These are phyloP conservation scores for Auxenochlorella pyrenoidosa DNA, from an alignment of 139 green algal genomes.

Conservation along the genomic window DNA sequence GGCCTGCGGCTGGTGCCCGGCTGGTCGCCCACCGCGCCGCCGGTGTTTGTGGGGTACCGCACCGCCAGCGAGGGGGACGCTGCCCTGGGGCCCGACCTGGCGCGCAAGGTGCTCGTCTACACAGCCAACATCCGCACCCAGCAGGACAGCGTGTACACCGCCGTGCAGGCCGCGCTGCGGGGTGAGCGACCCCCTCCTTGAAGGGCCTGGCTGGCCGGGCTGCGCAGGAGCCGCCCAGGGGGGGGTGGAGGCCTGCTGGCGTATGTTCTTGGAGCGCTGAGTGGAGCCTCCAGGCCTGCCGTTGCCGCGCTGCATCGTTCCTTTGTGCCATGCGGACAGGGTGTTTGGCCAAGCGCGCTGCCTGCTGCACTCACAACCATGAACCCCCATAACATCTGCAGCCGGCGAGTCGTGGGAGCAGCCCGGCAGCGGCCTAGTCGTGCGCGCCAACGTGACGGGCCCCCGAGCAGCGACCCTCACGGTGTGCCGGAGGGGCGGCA, in stretches of 20 bases:
- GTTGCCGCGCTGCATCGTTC: too few species aligned
- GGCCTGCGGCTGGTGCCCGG: background rate
- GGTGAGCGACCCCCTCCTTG: too few species aligned
- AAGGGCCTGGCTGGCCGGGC: too few species aligned
- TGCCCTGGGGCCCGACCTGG: background rate
- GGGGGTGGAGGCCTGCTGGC: too few species aligned
- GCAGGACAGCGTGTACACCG: background rate
- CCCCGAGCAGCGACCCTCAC: background rate
- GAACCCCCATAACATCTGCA: background rate
- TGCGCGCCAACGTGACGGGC: background rate
- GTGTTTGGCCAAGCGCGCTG: too few species aligned
- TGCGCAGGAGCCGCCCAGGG: too few species aligned
- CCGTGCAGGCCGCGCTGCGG: background rate
- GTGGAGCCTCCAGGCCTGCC: too few species aligned
- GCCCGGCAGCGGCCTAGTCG: background rate
- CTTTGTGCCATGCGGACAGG: too few species aligned
- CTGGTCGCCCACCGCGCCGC: background rate
- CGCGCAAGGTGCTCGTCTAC: background rate
- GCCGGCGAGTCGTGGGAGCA: constrained; percentile 4
- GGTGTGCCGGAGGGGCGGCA: background rate
- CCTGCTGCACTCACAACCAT: too few species aligned
- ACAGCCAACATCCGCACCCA: background rate
- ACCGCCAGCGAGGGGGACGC: background rate
- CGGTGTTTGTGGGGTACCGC: background rate
- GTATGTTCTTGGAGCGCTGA: too few species aligned